A percentile compares a stretch with the other conserved stretches of the same genome.
Conservation (phyloP, 805 yeast genomes). For the Barnettozyma sucrosica region DNA sequence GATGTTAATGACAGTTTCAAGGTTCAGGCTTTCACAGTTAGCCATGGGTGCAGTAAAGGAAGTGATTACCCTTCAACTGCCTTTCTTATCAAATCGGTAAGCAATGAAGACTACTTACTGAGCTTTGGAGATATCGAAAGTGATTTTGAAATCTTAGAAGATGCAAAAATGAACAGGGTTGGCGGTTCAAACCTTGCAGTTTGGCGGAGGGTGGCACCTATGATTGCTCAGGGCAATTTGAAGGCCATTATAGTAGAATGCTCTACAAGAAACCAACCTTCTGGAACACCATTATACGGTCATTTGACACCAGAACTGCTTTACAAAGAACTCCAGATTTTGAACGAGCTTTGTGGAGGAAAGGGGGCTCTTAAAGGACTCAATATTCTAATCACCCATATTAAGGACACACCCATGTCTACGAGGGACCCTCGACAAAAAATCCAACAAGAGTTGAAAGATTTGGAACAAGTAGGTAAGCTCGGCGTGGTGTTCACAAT, state of each 20-base stretch:
- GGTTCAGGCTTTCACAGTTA: slow-evolving; percentile 33
- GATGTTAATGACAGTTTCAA: slow-evolving; percentile 12
- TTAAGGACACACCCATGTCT: slow-evolving; percentile 36
- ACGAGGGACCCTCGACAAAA: slow-evolving; percentile 49
- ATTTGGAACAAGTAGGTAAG: slow-evolving; percentile 35
- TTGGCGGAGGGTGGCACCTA: slow-evolving; percentile 53
- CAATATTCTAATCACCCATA: slow-evolving; percentile 32
- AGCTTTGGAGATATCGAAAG: slow-evolving; percentile 85
- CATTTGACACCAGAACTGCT: slow-evolving; percentile 69
- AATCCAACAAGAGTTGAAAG: slow-evolving; percentile 45
- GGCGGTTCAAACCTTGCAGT: slow-evolving; percentile 26
- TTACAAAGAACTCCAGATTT: slow-evolving; percentile 44
- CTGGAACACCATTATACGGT: slow-evolving; percentile 57
- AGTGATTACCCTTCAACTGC: slow-evolving; percentile 44
- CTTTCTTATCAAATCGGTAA: slow-evolving; percentile 42
- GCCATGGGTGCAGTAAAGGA: slow-evolving; percentile 35
- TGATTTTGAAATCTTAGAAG: slow-evolving; percentile 40
- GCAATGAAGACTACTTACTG: slow-evolving; percentile 36
- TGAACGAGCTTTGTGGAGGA: neutral
- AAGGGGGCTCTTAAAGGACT: slow-evolving; percentile 18
- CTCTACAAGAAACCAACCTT: slow-evolving; percentile 46
- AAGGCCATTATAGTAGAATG: slow-evolving; percentile 71
- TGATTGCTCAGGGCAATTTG: slow-evolving; percentile 36
- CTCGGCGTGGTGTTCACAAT: slow-evolving; percentile 45
- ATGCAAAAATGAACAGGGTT: slow-evolving; percentile 20